Percentiles rank a stretch among this genome's conserved stretches.
Evolutionary conservation across 768 basidiomycete genomes (phyloP).

Genomic region (Trametes cingulata): DNA sequence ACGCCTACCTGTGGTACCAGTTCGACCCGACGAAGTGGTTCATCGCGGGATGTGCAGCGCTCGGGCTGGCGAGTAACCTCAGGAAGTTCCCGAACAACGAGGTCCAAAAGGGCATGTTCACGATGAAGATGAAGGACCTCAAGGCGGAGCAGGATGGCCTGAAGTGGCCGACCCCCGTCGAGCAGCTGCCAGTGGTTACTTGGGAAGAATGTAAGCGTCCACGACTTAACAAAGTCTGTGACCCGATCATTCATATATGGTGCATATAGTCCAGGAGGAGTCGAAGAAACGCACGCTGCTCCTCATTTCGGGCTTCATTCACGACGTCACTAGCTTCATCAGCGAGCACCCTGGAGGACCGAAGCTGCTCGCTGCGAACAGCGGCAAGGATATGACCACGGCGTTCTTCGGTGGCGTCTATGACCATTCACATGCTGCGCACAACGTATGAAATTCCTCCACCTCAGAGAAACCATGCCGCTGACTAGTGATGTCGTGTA

Average conservation of each 20-base stretch:
- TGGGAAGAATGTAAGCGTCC: constrained; percentile 79
- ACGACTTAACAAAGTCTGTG: not conserved
- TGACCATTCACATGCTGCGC: constrained; percentile 85
- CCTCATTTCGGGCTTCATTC: constrained; percentile 89
- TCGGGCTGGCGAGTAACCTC: constrained; percentile 62
- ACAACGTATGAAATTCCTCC: constrained; percentile 56
- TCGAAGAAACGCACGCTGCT: constrained; percentile 77
- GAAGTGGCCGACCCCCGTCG: constrained; percentile 76
- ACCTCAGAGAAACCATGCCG: not conserved
- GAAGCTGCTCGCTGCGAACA: constrained; percentile 77
- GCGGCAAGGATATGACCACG: constrained; percentile 89
- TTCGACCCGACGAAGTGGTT: constrained; percentile 95
- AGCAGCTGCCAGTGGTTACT: constrained; percentile 74
- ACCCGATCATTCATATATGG: not conserved
- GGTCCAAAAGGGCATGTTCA: constrained; percentile 83
- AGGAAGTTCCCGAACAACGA: constrained; percentile 73
- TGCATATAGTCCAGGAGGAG: constrained; percentile 69
- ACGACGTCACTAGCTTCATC: constrained; percentile 82
- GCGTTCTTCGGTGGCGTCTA: constrained; percentile 94
- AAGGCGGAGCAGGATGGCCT: constrained; percentile 74
- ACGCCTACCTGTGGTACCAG: constrained; percentile 93
- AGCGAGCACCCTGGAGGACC: constrained; percentile 92
- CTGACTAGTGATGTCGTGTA: too few species aligned
- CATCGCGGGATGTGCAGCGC: constrained; percentile 58
- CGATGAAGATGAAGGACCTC: constrained; percentile 90